Evolutionary conservation across 371 early-diverging fungal species (phyloP).

Genomic region (Mortierella sp.): DNA sequence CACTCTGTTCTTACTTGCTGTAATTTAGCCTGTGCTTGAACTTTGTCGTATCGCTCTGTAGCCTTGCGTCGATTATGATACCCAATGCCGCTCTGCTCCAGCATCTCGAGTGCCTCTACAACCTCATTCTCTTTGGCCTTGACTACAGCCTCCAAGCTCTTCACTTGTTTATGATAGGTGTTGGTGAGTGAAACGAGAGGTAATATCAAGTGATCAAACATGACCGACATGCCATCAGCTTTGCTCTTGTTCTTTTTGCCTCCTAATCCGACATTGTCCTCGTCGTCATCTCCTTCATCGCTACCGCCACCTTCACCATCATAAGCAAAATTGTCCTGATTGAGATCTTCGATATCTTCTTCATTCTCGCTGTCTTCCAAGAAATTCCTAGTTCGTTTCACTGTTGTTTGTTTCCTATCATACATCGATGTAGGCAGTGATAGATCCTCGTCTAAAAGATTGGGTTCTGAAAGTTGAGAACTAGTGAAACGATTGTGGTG

Average conservation of each 20-base stretch:
- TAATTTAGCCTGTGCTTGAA: conserved; percentile 24
- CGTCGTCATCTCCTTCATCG: not conserved
- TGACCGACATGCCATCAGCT: conserved; percentile 32
- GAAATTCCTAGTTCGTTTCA: conserved; percentile 9
- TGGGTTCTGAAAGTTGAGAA: not conserved
- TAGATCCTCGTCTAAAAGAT: not conserved
- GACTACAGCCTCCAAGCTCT: conserved; percentile 24
- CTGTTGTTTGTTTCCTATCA: not conserved
- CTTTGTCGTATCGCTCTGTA: conserved; percentile 40
- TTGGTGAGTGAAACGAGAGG: conserved; percentile 45
- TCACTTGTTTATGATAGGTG: conserved; percentile 39
- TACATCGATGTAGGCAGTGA: not conserved
- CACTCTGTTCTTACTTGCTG: conserved; percentile 15
- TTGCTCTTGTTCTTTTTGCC: not conserved
- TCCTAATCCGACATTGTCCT: not conserved
- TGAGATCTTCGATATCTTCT: conserved; percentile 5
- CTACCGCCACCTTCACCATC: not conserved
- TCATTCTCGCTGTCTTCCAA: conserved; percentile 43
- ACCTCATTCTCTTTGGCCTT: conserved; percentile 50
- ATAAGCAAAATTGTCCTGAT: not conserved
- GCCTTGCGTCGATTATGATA: conserved; percentile 42
- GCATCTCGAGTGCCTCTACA: conserved; percentile 42
- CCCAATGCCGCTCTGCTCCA: conserved; percentile 39
- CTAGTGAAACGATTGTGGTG: not conserved
- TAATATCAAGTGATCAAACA: conserved; percentile 44